phyloP scores from a whole-genome alignment of 2,329 filamentous ascomycete species.

The Mariannaea elegans region DNA sequence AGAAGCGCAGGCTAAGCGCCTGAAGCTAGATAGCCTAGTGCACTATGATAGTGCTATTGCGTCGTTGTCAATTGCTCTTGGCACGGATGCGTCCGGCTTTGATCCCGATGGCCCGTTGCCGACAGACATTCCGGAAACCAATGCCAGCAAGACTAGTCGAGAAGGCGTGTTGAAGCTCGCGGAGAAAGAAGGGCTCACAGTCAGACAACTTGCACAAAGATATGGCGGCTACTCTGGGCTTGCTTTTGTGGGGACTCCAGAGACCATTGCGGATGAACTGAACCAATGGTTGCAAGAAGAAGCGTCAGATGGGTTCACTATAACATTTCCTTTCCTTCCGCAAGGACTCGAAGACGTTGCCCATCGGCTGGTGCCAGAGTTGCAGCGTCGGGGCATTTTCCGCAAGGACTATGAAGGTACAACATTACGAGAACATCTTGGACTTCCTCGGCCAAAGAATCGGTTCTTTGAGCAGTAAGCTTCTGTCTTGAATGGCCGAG shows the following conservation, averaged over 20 bases:
- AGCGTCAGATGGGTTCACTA: slow-evolving; percentile 61
- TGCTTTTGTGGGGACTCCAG: slow-evolving; percentile 59
- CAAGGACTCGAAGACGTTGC: slow-evolving; percentile 60
- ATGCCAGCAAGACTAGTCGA: slow-evolving; percentile 60
- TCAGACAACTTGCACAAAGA: slow-evolving; percentile 60
- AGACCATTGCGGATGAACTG: slow-evolving; percentile 60
- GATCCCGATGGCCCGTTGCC: slow-evolving; percentile 61
- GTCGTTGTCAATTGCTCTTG: slow-evolving; percentile 58
- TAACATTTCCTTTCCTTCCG: slow-evolving; percentile 59
- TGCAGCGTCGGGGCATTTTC: slow-evolving; percentile 61
- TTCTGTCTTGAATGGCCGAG: no score
- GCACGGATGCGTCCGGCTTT: slow-evolving; percentile 55
- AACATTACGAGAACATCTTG: slow-evolving; percentile 63
- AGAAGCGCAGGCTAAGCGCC: slow-evolving; percentile 58
- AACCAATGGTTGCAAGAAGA: slow-evolving; percentile 56
- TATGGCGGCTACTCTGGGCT: slow-evolving; percentile 60
- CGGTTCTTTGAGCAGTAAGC: slow-evolving; percentile 42
- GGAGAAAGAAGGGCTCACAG: slow-evolving; percentile 54
- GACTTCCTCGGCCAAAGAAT: slow-evolving; percentile 56
- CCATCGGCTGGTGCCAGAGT: slow-evolving; percentile 56
- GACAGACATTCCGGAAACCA: slow-evolving; percentile 59
- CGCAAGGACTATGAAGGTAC: slow-evolving; percentile 60
- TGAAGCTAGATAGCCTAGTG: slow-evolving; percentile 60
- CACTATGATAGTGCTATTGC: slow-evolving; percentile 64
- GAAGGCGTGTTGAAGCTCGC: slow-evolving; percentile 56